Evolutionary conservation across 2,329 filamentous ascomycete genomes (phyloP).

Genomic region (Tolypocladium sp.): DNA sequence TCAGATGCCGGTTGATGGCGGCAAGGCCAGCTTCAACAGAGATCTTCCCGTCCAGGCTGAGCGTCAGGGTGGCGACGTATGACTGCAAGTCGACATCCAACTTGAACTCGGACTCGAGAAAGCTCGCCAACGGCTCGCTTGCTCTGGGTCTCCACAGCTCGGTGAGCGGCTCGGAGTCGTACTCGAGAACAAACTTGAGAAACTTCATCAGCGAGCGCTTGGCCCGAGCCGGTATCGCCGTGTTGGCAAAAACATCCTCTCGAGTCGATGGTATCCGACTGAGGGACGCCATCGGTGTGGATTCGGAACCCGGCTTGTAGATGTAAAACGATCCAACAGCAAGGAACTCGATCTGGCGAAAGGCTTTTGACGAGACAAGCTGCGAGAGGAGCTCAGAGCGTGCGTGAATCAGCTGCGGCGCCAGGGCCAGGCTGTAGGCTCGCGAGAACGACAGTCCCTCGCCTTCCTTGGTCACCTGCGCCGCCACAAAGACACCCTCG

Average conservation of each 20-base stretch:
- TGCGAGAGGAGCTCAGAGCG: conserved; percentile 68
- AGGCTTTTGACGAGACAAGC: conserved; percentile 82
- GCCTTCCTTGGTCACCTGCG: conserved; percentile 25
- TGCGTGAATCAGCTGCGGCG: conserved; percentile 80
- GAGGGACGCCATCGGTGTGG: conserved; percentile 30
- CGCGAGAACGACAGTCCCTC: conserved; percentile 52
- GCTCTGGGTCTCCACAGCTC: conserved; percentile 52
- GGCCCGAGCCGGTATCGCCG: conserved; percentile 64
- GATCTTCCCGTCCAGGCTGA: conserved; percentile 57
- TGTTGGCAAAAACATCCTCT: conserved; percentile 83
- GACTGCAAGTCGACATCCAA: conserved; percentile 60
- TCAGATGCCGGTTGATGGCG: conserved; percentile 68
- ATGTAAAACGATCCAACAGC: conserved; percentile 92
- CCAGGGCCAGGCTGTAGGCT: conserved; percentile 73
- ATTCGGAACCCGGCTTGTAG: conserved; percentile 33
- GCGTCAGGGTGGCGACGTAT: conserved; percentile 56
- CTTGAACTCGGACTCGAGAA: conserved; percentile 54
- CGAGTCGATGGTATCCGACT: conserved; percentile 75
- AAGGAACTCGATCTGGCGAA: conserved; percentile 84
- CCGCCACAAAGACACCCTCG: conserved; percentile 15
- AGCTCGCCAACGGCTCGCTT: conserved; percentile 43
- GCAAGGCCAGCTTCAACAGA: conserved; percentile 59
- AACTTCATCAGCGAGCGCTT: conserved; percentile 92
- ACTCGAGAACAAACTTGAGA: conserved; percentile 74
- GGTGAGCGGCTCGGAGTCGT: conserved; percentile 46